A percentile compares a stretch with the other conserved stretches of the same genome.
Conservation (phyloP, 352 stramenopile genomes). For the Blastocystis sp. region DNA sequence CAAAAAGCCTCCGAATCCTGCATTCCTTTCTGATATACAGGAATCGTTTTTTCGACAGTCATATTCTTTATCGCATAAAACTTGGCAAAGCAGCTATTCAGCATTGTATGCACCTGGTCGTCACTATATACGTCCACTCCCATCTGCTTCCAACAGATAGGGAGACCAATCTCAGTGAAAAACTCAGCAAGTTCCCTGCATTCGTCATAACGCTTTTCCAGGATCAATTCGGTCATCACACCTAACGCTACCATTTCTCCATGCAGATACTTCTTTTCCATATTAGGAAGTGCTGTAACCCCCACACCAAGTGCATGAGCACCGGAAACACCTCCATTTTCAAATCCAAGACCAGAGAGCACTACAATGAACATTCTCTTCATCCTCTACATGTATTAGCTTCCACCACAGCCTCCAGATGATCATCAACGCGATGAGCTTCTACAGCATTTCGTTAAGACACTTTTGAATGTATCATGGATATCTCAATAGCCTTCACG, state of each 20-base stretch:
- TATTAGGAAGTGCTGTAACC: constrained; percentile 30
- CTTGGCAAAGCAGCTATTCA: constrained; percentile 55
- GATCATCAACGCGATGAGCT: background rate
- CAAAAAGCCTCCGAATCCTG: constrained; percentile 16
- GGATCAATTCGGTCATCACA: constrained; percentile 54
- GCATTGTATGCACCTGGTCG: constrained; percentile 12
- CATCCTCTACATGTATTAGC: constrained; percentile 7
- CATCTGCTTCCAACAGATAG: constrained; percentile 56
- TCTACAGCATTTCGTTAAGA: constrained; percentile 45
- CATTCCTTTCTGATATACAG: constrained; percentile 49
- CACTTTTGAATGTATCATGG: background rate
- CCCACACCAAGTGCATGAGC: constrained; percentile 56
- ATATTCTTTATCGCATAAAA: constrained; percentile 61
- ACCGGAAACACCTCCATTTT: constrained; percentile 50
- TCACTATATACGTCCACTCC: background rate
- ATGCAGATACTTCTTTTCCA: constrained; percentile 60
- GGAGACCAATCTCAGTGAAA: constrained; percentile 44
- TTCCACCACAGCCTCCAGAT: constrained; percentile 46
- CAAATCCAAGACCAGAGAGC: constrained; percentile 55
- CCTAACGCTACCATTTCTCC: constrained; percentile 60
- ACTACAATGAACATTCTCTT: background rate
- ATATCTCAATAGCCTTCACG: constrained; percentile 53
- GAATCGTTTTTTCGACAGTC: constrained; percentile 24
- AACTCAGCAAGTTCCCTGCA: constrained; percentile 50
- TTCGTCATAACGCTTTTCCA: constrained; percentile 42